phyloP scores from a whole-genome alignment of 345 rosid species.

The Schrenkiella parvula region DNA sequence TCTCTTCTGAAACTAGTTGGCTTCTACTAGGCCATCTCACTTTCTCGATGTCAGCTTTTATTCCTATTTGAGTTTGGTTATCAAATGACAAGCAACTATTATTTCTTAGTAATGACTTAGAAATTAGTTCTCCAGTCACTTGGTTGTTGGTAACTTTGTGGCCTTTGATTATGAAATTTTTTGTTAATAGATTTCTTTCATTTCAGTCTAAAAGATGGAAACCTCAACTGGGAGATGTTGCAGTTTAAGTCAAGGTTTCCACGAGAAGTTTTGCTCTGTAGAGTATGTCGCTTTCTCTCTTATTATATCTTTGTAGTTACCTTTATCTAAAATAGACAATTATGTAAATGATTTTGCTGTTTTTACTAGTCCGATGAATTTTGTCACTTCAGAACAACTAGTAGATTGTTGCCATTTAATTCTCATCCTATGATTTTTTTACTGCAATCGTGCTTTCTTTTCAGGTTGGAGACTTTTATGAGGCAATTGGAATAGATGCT shows the following conservation, averaged over 20 bases:
- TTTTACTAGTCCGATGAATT: neutral
- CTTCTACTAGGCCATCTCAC: neutral
- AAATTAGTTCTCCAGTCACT: neutral
- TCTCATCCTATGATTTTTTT: neutral
- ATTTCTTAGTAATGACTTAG: neutral
- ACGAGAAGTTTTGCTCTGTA: constrained; percentile 91
- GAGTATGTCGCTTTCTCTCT: constrained; percentile 46
- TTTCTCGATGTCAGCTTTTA: neutral
- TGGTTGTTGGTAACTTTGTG: neutral
- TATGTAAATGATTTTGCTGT: neutral
- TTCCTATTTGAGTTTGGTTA: neutral
- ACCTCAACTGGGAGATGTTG: constrained; percentile 85
- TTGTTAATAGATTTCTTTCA: constrained; percentile 11
- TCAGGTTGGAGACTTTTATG: constrained; percentile 97
- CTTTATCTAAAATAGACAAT: neutral
- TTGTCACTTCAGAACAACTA: neutral
- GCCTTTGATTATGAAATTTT: neutral
- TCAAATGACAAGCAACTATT: neutral
- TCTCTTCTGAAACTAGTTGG: constrained; percentile 1
- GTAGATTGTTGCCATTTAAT: neutral
- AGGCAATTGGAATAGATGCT: constrained; percentile 94
- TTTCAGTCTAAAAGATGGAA: constrained; percentile 87
- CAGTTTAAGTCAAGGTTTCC: constrained; percentile 94
- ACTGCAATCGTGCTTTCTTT: neutral
- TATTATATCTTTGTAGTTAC: neutral